These are phyloP conservation scores for Phytophthora boehmeriae DNA, from an alignment of 352 stramenopile species.

Conservation along the genomic window DNA sequence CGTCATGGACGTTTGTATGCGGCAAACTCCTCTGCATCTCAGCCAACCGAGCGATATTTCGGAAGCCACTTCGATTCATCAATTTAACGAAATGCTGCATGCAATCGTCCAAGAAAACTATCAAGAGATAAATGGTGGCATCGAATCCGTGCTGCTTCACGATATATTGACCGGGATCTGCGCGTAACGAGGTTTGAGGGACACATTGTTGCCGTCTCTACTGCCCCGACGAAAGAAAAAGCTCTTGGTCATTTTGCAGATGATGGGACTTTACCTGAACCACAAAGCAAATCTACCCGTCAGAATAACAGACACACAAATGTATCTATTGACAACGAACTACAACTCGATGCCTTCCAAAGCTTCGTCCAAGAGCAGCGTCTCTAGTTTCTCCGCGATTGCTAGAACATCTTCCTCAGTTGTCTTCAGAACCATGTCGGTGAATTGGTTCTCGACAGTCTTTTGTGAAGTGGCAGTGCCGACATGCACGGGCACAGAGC, in stretches of 20 bases:
- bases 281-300: too few relatives aligned
- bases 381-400: too few relatives aligned
- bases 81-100: conserved; percentile 9
- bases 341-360: too few relatives aligned
- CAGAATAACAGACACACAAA: too few relatives aligned
- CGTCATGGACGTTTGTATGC: conserved; percentile 6
- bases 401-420: background rate
- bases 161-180: conserved; percentile 8
- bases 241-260: too few relatives aligned
- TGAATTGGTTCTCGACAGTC: conserved; percentile 10
- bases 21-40: conserved; percentile 15
- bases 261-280: too few relatives aligned
- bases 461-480: background rate
- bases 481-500: conserved; percentile 6
- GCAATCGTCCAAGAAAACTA: conserved; percentile 18
- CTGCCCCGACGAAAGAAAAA: too few relatives aligned
- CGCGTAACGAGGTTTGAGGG: too few relatives aligned
- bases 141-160: conserved; percentile 13
- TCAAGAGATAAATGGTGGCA: conserved; percentile 8
- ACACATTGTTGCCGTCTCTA: too few relatives aligned
- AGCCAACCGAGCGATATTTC: conserved; percentile 6
- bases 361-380: too few relatives aligned
- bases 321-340: too few relatives aligned
- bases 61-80: background rate
- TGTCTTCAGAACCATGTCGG: conserved; percentile 10